phyloP scores from a whole-genome alignment of 768 basidiomycete species.

The Pulveroboletus sp. region DNA sequence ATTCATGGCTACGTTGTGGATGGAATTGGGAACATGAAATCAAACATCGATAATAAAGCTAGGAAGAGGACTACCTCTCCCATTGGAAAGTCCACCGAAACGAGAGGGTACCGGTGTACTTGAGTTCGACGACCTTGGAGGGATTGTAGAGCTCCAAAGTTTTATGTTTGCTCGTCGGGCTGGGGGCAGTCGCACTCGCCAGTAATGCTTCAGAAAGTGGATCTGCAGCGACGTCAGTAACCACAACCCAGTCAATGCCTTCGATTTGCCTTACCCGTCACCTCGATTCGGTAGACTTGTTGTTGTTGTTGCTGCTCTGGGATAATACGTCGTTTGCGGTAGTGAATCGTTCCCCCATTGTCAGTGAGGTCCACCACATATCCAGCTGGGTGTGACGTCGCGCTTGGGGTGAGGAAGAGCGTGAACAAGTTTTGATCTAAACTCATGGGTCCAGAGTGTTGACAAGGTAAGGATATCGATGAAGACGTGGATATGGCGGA shows the following conservation, averaged over 20 bases:
- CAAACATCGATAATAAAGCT: slow-evolving; percentile 39
- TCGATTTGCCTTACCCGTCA: slow-evolving; percentile 52
- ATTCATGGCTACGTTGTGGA: slow-evolving; percentile 56
- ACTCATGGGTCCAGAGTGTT: slow-evolving; percentile 54
- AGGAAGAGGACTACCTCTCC: slow-evolving; percentile 61
- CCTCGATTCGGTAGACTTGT: slow-evolving; percentile 57
- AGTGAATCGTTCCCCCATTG: slow-evolving; percentile 59
- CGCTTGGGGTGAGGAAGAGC: slow-evolving; percentile 58
- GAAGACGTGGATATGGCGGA: too few relatives aligned
- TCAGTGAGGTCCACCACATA: slow-evolving; percentile 68
- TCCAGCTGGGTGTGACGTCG: slow-evolving; percentile 50
- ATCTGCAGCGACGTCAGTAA: slow-evolving; percentile 42
- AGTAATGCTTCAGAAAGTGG: slow-evolving; percentile 72
- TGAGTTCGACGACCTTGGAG: slow-evolving; percentile 64
- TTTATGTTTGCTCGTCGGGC: slow-evolving; percentile 67
- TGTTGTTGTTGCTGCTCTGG: slow-evolving; percentile 30
- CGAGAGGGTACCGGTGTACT: slow-evolving; percentile 66
- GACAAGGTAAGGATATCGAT: too few relatives aligned
- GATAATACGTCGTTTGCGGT: slow-evolving; percentile 63
- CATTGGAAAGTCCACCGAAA: slow-evolving; percentile 81
- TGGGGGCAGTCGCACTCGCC: slow-evolving; percentile 62
- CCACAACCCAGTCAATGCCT: too few relatives aligned
- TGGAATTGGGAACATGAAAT: slow-evolving; percentile 25
- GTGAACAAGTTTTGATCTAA: slow-evolving; percentile 87
- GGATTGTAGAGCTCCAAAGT: slow-evolving; percentile 77